phyloP scores from a whole-genome alignment of 2,329 filamentous ascomycete species.

The Samsoniella hepiali region DNA sequence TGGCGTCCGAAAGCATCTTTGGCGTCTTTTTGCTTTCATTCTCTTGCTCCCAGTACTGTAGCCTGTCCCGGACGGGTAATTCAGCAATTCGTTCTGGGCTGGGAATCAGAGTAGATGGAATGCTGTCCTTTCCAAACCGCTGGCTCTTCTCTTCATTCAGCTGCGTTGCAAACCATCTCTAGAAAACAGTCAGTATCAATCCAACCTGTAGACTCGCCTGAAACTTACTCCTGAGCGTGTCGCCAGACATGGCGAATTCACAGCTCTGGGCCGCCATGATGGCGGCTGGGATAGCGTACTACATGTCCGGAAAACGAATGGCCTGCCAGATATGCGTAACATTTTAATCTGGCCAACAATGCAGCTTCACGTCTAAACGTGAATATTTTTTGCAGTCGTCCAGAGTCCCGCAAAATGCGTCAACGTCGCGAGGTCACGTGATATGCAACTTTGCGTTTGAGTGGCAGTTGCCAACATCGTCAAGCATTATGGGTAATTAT shows the following conservation, averaged over 20 bases:
- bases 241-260: background rate
- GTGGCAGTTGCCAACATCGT: background rate
- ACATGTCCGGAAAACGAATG: background rate
- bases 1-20: slow-evolving; percentile 22
- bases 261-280: background rate
- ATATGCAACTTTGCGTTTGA: background rate
- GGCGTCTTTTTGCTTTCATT: slow-evolving; percentile 29
- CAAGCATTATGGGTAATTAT: background rate
- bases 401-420: background rate
- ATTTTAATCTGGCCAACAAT: background rate
- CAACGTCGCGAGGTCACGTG: background rate
- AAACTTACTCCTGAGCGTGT: slow-evolving; percentile 3
- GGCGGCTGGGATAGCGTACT: background rate
- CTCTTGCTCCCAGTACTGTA: slow-evolving; percentile 41
- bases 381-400: background rate
- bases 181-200: background rate
- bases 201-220: background rate
- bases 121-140: slow-evolving; percentile 4
- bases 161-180: slow-evolving; percentile 5
- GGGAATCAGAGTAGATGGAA: background rate
- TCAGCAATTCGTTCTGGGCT: background rate
- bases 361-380: background rate
- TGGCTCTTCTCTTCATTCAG: background rate
- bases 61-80: slow-evolving; percentile 37
- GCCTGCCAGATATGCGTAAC: slow-evolving; percentile 1